Base-by-base conservation (phyloP, 2,329 filamentous ascomycete genomes). In the Verruconis gallopava region DNA sequence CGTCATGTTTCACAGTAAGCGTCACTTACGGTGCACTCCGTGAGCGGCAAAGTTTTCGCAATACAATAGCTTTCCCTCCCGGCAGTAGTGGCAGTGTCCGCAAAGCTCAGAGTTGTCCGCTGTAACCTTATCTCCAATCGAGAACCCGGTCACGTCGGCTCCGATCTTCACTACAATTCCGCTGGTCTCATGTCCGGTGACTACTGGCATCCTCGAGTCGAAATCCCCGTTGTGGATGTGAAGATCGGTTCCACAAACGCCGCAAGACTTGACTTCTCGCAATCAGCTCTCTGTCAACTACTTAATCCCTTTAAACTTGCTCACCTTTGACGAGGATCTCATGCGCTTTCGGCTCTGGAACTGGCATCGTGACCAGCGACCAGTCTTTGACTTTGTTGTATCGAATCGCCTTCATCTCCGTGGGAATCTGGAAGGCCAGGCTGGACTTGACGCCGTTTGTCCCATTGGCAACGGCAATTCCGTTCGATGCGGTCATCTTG, bases 41-140 rank as follows among this genome's bases (percentile, higher is more conserved):
- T 81, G 77, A 15, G 75, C 76, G 49, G 75, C 70, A 58, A 80
- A 78, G 55, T 79, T 69, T 59, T 81, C 77, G 57, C 79, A 85
- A 43, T 82, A 71, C 37, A 83, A 62, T 21, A 74, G 67, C 55
- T 82, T 70, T 40, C 79, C 77, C 44, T 77, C 73, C 48, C 75
- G 73, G 64, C 79, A 84, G 65, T 82, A 81, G 67, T 80, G 81
- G 63, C 79, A 84, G 58, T 78, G 72, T 38, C 73, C 73, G 59
- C 79, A 84, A 34, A 81, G 71, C 56, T 82, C 73, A 13, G 73
- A 72, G 56, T 77, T 77, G 52, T 77, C 73, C 25, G 72, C 63
- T 3, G 63, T 67, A 22, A 82, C 77, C 37, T 75, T 72, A 51
- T 80, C 75, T 42, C 77, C 76, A 43, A 81, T 53, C 38, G 67